phyloP scores from a whole-genome alignment of 805 yeast species.

The Jamesozyma hellenica region DNA sequence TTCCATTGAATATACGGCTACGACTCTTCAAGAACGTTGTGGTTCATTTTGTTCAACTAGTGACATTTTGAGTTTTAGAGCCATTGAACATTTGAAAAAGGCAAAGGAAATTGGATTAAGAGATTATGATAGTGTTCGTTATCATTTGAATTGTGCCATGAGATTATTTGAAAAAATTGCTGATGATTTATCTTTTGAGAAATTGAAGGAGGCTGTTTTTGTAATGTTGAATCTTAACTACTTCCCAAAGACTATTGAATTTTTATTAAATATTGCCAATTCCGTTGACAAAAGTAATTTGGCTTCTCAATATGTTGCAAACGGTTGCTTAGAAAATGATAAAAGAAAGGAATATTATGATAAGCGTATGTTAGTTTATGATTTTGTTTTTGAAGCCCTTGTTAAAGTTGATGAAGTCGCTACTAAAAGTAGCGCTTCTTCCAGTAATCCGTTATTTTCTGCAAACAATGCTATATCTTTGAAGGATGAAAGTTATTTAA shows the following conservation, averaged over 20 bases:
- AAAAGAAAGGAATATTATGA: conserved; percentile 41
- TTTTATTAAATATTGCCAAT: conserved; percentile 65
- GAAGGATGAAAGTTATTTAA: conserved; percentile 62
- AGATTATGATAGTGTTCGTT: conserved; percentile 61
- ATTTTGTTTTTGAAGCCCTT: conserved; percentile 64
- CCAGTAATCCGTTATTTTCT: conserved; percentile 8
- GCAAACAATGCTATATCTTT: conserved; percentile 32
- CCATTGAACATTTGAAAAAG: conserved; percentile 79
- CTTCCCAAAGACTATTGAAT: conserved; percentile 77
- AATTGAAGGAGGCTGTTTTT: conserved; percentile 67
- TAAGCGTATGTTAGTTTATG: conserved; percentile 52
- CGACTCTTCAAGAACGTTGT: conserved; percentile 81
- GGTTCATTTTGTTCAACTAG: conserved; percentile 90
- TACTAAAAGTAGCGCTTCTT: conserved; percentile 26
- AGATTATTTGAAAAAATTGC: conserved; percentile 69
- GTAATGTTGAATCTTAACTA: conserved; percentile 71
- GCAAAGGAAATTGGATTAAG: conserved; percentile 67
- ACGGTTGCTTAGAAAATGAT: conserved; percentile 41
- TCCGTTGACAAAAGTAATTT: conserved; percentile 53
- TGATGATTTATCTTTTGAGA: conserved; percentile 66
- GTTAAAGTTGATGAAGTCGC: conserved; percentile 61
- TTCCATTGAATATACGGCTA: conserved; percentile 82
- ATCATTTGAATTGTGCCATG: conserved; percentile 64
- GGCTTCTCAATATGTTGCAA: conserved; percentile 47
- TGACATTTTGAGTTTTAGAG: conserved; percentile 88